Evolutionary conservation across 495 filamentous ascomycete species (phyloP), one percentile per base, ranked within the genome.

Genomic region (Amphirosellinia nigrospora): DNA sequence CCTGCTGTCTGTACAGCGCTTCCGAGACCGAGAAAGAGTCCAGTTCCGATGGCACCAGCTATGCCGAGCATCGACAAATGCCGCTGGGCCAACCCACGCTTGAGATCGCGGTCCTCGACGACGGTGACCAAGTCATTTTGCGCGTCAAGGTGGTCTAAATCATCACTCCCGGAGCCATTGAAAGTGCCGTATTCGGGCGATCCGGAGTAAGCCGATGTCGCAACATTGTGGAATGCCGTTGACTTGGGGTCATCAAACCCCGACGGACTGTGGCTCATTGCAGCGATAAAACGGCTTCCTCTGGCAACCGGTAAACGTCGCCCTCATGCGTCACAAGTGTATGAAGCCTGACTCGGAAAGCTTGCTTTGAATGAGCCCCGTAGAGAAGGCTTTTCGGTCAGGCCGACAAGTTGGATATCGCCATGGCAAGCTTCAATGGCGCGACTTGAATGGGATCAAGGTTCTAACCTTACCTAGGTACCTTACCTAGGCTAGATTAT

Each of bases 41-140:
- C 90, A 1, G 90, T 92, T 48, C 90, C 82, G 66, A 85, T 83
- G 34, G 80, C 78, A 21, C 82, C 80, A 41, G 83, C 79, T 52
- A 82, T 79, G 68, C 79, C 82, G 48, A 83, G 79, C 82, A 84
- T 85, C 63, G 82, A 84, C 62, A 86, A 75, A 64, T 86, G 84
- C 34, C 84, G 79, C 71, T 84, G 81, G 48, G 74, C 77, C 6
- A 85, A 75, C 10, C 79, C 79, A 52, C 83, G 81, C 69, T 76
- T 74, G 38, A 85, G 79, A 30, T 79, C 71, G 61, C 78, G 76
- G 53, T 74, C 68, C 71, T 84, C 78, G 69, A 74, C 70, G 28
- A 72, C 70, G 9, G 81, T 82, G 46, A 78, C 76, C 23, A 78
- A 64, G 39, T 78, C 76, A 19, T 48, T 66, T 5, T 66, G 45